Conservation (phyloP, 2,329 filamentous ascomycete species). For the Cladorrhinum sp. region DNA sequence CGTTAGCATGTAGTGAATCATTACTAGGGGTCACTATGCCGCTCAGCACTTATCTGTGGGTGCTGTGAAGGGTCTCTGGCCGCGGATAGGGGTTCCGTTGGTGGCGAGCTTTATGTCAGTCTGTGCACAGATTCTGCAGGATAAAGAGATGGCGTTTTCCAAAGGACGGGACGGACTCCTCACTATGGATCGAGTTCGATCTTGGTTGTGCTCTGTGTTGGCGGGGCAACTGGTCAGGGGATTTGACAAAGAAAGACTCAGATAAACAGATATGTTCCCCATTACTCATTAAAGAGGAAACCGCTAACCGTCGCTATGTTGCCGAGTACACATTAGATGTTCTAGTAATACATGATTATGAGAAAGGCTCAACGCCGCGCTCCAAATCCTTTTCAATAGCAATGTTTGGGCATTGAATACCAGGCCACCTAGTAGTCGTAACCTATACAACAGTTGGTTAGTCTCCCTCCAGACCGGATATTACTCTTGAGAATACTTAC, state of each 20-base stretch:
- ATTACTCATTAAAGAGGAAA: neutral
- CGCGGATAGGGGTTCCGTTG: neutral
- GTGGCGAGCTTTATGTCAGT: neutral
- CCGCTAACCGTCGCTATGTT: neutral
- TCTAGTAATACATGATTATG: neutral
- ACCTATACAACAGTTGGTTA: neutral
- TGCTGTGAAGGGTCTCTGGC: neutral
- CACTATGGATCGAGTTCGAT: neutral
- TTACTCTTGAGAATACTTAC: constrained; percentile 44
- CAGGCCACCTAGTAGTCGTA: neutral
- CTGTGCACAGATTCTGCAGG: too few relatives aligned
- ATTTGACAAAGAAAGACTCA: neutral
- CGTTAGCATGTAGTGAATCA: too few relatives aligned
- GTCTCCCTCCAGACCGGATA: neutral
- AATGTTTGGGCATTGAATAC: neutral
- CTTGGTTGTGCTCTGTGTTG: too few relatives aligned
- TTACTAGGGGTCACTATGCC: too few relatives aligned
- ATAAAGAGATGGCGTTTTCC: neutral
- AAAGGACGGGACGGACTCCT: too few relatives aligned
- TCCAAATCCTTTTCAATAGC: neutral
- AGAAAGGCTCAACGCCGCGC: neutral
- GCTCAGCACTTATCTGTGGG: neutral
- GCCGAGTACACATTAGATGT: neutral
- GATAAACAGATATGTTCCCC: neutral
- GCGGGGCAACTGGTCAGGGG: neutral